phyloP scores from a whole-genome alignment of 148 eudicot species.

The Rhododendron griersonianum region DNA sequence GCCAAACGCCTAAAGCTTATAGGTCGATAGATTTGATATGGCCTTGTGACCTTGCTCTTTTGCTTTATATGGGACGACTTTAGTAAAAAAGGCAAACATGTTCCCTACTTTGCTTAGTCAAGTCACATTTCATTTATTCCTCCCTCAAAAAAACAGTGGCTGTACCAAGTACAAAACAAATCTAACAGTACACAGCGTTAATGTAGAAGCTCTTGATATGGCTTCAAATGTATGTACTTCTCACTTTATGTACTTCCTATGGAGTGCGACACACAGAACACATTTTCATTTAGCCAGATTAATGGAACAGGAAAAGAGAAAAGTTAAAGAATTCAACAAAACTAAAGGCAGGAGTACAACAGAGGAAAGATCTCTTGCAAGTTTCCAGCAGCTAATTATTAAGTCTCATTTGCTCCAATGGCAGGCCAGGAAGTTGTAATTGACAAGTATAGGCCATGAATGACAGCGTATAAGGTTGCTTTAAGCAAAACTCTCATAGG shows the following conservation, averaged over 20 bases:
- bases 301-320: background rate
- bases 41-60: background rate
- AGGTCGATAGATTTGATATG: background rate
- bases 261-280: background rate
- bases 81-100: background rate
- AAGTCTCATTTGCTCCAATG: background rate
- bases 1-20: slow-evolving; percentile 6
- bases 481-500: background rate
- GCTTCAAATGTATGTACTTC: background rate
- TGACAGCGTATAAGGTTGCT: background rate
- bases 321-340: background rate
- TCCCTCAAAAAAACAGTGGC: background rate
- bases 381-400: background rate
- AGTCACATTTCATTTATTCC: slow-evolving; percentile 6
- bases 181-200: background rate
- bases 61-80: background rate
- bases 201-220: background rate
- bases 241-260: background rate
- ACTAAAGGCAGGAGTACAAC: background rate
- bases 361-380: background rate
- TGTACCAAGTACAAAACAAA: background rate
- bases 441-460: background rate
- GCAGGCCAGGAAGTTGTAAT: background rate
- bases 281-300: background rate
- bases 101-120: background rate